Evolutionary conservation across 1,284 basidiomycete species (phyloP).

Genomic region (Sphaerobolus stellatus): DNA sequence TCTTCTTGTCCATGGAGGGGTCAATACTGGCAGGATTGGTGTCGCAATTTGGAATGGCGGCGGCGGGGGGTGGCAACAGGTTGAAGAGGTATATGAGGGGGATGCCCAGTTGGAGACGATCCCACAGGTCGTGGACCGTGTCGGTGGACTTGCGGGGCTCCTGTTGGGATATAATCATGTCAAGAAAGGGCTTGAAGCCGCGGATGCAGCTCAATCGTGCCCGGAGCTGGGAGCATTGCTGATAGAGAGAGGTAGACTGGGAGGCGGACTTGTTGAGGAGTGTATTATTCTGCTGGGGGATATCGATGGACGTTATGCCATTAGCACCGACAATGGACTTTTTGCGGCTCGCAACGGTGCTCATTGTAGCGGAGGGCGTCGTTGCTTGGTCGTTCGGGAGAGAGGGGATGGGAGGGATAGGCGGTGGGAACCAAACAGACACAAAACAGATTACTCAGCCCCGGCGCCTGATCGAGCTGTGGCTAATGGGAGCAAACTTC

Average conservation of each 20-base stretch:
- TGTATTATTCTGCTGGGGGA: conserved; percentile 72
- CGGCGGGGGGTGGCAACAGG: conserved; percentile 68
- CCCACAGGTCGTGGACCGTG: conserved; percentile 92
- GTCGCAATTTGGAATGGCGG: conserved; percentile 62
- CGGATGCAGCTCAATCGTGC: conserved; percentile 72
- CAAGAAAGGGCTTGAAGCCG: conserved; percentile 69
- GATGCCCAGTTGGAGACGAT: conserved; percentile 89
- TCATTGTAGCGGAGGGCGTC: conserved; percentile 44
- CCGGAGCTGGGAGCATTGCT: conserved; percentile 78
- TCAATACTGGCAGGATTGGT: conserved; percentile 54
- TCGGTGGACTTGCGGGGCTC: conserved; percentile 71
- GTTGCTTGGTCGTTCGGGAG: conserved; percentile 7
- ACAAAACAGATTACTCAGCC: not conserved
- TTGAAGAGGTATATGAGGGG: conserved; percentile 96
- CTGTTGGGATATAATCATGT: conserved; percentile 53
- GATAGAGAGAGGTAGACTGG: conserved; percentile 80
- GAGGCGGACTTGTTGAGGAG: conserved; percentile 84
- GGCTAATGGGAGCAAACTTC: not conserved
- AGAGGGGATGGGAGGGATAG: conserved; percentile 12
- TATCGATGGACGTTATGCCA: conserved; percentile 63
- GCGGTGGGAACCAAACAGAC: conserved; percentile 5
- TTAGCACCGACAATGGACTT: conserved; percentile 71
- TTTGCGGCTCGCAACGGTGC: conserved; percentile 74
- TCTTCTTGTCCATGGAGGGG: conserved; percentile 62
- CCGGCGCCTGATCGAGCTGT: too few relatives aligned